Conservation (phyloP, 1,284 basidiomycete genomes). For the Wallemia ichthyophaga region DNA sequence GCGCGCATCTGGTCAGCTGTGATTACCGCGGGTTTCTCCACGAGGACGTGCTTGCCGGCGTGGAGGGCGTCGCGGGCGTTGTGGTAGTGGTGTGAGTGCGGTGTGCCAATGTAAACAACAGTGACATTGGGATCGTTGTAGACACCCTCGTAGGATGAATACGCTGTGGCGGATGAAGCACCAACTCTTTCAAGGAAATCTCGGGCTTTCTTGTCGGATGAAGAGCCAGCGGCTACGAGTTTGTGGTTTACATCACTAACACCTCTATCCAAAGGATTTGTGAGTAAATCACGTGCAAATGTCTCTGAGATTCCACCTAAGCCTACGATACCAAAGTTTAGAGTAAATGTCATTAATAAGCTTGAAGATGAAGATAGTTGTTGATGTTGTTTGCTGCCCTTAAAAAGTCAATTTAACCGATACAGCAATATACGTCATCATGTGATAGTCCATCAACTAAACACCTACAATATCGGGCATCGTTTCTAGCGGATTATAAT, state of each 20-base stretch:
- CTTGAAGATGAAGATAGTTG: too few relatives aligned
- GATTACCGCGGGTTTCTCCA: conserved; percentile 20
- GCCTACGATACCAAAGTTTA: conserved; percentile 12
- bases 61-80: conserved; percentile 16
- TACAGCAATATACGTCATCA: neutral
- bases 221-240: conserved; percentile 18
- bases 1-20: conserved; percentile 18
- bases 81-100: conserved; percentile 19
- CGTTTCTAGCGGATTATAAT: too few relatives aligned
- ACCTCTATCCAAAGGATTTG: conserved; percentile 14
- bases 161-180: conserved; percentile 10
- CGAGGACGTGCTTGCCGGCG: conserved; percentile 18
- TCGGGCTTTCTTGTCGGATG: conserved; percentile 14
- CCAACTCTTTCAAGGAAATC: conserved; percentile 15
- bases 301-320: conserved; percentile 9
- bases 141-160: conserved; percentile 17
- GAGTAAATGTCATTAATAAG: conserved; percentile 2
- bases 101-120: conserved; percentile 21
- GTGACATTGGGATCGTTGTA: conserved; percentile 17
- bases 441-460: too few relatives aligned
- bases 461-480: too few relatives aligned
- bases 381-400: too few relatives aligned
- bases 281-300: conserved; percentile 11
- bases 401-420: neutral
- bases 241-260: conserved; percentile 18